Percentiles rank a stretch among this genome's conserved stretches.
Evolutionary conservation across 2,329 filamentous ascomycete genomes (phyloP).

Genomic region (Beauveria pseudobassiana): DNA sequence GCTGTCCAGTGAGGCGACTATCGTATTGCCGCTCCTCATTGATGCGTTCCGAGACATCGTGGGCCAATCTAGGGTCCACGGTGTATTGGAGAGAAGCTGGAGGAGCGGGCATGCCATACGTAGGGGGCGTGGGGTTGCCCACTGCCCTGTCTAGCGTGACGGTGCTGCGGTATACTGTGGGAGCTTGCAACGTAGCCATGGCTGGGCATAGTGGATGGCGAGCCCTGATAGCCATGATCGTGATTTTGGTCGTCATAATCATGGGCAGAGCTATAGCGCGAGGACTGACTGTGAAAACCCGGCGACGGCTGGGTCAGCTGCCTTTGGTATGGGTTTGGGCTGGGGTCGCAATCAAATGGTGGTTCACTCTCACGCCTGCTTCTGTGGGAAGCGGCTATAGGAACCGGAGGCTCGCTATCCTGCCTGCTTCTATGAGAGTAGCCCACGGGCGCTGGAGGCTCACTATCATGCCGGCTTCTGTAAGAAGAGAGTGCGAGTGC

Average conservation of each 20-base stretch:
- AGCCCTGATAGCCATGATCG: slow-evolving; percentile 1
- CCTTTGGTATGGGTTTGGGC: slow-evolving; percentile 10
- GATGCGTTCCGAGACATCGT: slow-evolving; percentile 51
- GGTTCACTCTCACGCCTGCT: slow-evolving; percentile 3
- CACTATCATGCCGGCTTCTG: neutral
- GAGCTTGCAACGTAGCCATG: slow-evolving; percentile 13
- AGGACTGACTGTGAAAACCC: neutral
- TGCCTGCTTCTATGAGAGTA: slow-evolving; percentile 2
- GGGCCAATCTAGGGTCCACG: slow-evolving; percentile 46
- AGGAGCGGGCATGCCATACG: slow-evolving; percentile 39
- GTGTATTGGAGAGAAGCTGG: slow-evolving; percentile 55
- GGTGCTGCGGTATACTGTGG: slow-evolving; percentile 15
- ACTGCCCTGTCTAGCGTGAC: slow-evolving; percentile 19
- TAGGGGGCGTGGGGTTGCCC: slow-evolving; percentile 18
- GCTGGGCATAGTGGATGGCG: slow-evolving; percentile 13
- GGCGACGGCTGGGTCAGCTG: neutral
- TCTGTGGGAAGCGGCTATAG: neutral
- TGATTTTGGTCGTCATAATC: slow-evolving; percentile 1
- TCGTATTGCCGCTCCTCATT: slow-evolving; percentile 46
- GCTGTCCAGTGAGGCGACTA: slow-evolving; percentile 35
- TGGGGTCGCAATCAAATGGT: slow-evolving; percentile 4
- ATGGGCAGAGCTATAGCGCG: neutral
- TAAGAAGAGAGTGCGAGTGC: too few species aligned
- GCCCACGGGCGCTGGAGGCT: slow-evolving; percentile 1
- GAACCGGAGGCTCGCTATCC: neutral